phyloP scores from a whole-genome alignment of 2,329 filamentous ascomycete species.

The Pestalotiopsis sp. region DNA sequence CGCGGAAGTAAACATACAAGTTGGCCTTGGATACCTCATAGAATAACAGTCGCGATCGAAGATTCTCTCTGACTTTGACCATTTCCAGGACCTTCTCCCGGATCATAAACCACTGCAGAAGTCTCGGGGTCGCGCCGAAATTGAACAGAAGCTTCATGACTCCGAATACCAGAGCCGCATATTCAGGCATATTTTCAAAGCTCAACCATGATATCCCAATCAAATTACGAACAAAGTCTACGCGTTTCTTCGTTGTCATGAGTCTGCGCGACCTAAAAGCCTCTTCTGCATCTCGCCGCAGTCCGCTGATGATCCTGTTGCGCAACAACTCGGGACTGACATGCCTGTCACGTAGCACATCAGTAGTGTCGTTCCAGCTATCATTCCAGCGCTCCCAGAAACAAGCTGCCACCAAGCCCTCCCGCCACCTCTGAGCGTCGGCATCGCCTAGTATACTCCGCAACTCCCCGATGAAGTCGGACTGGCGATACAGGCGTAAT shows the following conservation, averaged over 20 bases:
- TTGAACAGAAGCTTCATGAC: neutral
- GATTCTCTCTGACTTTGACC: neutral
- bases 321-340: no score
- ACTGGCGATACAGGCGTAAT: neutral
- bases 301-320: no score
- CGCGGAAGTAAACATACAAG: neutral
- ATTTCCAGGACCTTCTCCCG: neutral
- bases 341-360: no score
- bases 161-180: neutral
- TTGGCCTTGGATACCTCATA: neutral
- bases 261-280: no score
- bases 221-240: no score
- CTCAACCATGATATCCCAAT: neutral
- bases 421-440: neutral
- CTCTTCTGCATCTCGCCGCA: no score
- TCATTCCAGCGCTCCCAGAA: no score
- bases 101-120: neutral
- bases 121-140: neutral
- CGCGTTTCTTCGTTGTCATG: no score
- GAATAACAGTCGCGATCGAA: neutral
- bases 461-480: neutral
- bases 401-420: neutral
- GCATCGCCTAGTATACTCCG: neutral
- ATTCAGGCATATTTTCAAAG: neutral
- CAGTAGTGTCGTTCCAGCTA: no score